phyloP scores from a whole-genome alignment of 2,329 filamentous ascomycete species.

The Dothiorella sarmentorum region DNA sequence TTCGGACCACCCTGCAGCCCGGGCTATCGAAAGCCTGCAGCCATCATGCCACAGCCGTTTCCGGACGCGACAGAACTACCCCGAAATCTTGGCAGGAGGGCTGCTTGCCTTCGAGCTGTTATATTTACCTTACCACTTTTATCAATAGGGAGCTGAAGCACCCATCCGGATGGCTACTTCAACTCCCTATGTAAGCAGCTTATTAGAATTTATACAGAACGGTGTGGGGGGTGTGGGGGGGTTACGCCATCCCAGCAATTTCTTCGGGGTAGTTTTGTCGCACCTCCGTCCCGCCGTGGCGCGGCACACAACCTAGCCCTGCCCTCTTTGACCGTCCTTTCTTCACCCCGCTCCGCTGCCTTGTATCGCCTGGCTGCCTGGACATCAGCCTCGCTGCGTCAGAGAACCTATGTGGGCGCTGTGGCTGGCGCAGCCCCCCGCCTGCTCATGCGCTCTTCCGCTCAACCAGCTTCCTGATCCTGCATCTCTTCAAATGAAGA shows the following conservation, averaged over 20 bases:
- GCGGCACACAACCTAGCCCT: background rate
- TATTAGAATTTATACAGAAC: no score
- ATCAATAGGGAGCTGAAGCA: no score
- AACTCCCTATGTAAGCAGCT: no score
- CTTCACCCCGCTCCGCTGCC: background rate
- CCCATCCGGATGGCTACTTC: no score
- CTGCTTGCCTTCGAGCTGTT: no score
- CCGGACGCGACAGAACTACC: no score
- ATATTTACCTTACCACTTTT: no score
- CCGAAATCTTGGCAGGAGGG: no score
- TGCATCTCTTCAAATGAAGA: background rate
- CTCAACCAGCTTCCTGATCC: background rate
- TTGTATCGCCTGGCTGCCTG: background rate
- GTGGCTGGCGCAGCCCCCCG: background rate
- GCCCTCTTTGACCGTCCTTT: background rate
- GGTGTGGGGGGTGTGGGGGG: no score
- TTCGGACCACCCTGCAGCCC: background rate
- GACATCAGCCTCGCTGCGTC: background rate
- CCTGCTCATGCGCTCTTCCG: background rate
- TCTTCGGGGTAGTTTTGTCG: no score
- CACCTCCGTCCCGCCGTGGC: background rate
- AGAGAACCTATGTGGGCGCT: background rate
- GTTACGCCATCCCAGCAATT: no score
- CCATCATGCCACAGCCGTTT: background rate
- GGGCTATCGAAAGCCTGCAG: constrained; percentile 9